These are phyloP conservation scores for Ceratocystis albifundus DNA, from an alignment of 2,329 filamentous ascomycete genomes.

Conservation along the genomic window DNA sequence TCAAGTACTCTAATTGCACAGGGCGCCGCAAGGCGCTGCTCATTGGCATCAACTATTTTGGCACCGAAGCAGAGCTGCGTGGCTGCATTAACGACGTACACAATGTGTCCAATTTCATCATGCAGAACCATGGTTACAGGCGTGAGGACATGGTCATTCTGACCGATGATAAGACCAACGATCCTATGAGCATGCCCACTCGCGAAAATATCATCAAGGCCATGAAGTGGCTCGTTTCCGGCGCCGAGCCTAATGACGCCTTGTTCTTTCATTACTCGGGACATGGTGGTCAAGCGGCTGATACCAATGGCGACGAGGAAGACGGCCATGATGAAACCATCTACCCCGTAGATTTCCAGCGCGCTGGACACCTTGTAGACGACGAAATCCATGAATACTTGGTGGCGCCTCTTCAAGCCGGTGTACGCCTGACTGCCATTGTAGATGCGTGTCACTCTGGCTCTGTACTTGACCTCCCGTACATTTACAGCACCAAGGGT, in stretches of 20 bases:
- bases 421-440: conserved; percentile 73
- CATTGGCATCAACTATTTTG: conserved; percentile 74
- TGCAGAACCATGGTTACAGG: conserved; percentile 57
- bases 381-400: conserved; percentile 69
- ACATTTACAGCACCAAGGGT: conserved; percentile 70
- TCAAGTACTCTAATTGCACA: conserved; percentile 65
- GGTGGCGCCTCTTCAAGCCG: conserved; percentile 64
- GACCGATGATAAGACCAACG: conserved; percentile 62
- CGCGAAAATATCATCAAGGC: conserved; percentile 62
- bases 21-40: conserved; percentile 62
- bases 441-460: conserved; percentile 75
- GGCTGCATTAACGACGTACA: conserved; percentile 74
- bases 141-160: conserved; percentile 69
- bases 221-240: conserved; percentile 64
- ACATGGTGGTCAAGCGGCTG: conserved; percentile 64
- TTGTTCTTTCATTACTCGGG: conserved; percentile 70
- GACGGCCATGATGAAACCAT: conserved; percentile 70
- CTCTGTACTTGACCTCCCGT: conserved; percentile 64
- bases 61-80: conserved; percentile 56
- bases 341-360: conserved; percentile 62
- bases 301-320: conserved; percentile 63
- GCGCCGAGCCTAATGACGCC: conserved; percentile 61
- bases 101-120: conserved; percentile 62
- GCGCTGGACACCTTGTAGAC: conserved; percentile 62
- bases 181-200: conserved; percentile 60